These are phyloP conservation scores for Pichia rugopelliculosa DNA, from an alignment of 805 yeast genomes.

Conservation along the genomic window DNA sequence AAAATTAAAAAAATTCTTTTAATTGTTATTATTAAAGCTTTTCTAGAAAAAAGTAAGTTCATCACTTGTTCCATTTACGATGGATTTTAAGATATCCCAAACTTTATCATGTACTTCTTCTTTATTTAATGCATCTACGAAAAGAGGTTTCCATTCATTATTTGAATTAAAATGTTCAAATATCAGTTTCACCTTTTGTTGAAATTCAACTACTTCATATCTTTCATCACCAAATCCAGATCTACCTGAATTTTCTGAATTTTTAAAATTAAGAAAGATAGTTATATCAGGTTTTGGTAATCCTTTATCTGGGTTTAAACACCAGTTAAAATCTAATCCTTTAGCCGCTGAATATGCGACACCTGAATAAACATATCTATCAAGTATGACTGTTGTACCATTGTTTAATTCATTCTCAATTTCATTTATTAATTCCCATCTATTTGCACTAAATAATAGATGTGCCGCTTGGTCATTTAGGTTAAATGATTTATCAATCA, in stretches of 20 bases:
- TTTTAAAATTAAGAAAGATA: slow-evolving; percentile 59
- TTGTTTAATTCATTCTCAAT: slow-evolving; percentile 38
- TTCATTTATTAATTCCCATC: slow-evolving; percentile 72
- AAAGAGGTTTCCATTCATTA: slow-evolving; percentile 37
- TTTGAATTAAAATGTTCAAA: slow-evolving; percentile 39
- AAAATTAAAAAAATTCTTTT: neutral
- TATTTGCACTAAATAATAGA: slow-evolving; percentile 79
- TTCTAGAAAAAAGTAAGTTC: neutral
- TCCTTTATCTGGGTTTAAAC: slow-evolving; percentile 73
- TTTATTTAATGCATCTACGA: slow-evolving; percentile 53
- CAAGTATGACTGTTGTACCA: slow-evolving; percentile 61
- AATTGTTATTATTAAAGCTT: neutral
- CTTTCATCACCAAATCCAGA: slow-evolving; percentile 92
- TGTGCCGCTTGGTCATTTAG: slow-evolving; percentile 79
- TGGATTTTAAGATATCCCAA: slow-evolving; percentile 29
- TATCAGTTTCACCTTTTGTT: slow-evolving; percentile 54
- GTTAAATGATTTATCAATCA: slow-evolving; percentile 41
- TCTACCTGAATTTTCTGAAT: slow-evolving; percentile 39
- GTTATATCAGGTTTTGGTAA: slow-evolving; percentile 82
- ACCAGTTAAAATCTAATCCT: slow-evolving; percentile 68
- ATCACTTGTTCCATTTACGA: slow-evolving; percentile 12
- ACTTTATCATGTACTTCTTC: slow-evolving; percentile 46
- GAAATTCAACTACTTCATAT: slow-evolving; percentile 73
- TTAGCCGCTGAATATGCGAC: slow-evolving; percentile 89
- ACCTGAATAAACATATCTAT: slow-evolving; percentile 89